A percentile compares a stretch with the other conserved stretches of the same genome.
phyloP scores from a whole-genome alignment of 306 rosid species.

The Hippophae tibetana region DNA sequence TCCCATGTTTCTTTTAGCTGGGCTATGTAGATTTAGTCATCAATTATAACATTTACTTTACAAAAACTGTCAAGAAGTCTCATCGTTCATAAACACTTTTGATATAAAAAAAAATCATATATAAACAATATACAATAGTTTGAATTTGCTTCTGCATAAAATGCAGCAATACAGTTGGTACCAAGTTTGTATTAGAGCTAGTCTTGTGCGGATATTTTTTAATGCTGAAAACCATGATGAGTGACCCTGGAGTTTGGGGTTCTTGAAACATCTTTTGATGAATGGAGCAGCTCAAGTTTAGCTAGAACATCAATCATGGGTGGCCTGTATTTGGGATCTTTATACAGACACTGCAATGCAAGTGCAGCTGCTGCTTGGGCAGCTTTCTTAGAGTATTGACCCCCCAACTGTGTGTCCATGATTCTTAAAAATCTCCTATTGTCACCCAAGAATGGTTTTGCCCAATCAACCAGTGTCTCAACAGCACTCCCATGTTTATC shows the following conservation, averaged over 20 bases:
- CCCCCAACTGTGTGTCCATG: slow-evolving; percentile 74
- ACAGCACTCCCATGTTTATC: slow-evolving; percentile 37
- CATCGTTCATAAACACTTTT: too few species aligned
- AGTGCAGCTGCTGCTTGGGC: slow-evolving; percentile 76
- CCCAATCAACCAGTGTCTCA: slow-evolving; percentile 85
- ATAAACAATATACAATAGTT: too few species aligned
- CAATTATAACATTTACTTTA: too few species aligned
- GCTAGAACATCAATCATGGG: slow-evolving; percentile 51
- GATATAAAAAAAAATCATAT: too few species aligned
- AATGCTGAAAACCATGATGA: slow-evolving; percentile 24
- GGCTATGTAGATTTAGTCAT: too few species aligned
- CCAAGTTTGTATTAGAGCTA: slow-evolving; percentile 13
- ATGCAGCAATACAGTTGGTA: slow-evolving; percentile 14
- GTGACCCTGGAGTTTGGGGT: slow-evolving; percentile 24
- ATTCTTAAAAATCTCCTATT: slow-evolving; percentile 56
- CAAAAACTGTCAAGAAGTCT: too few species aligned
- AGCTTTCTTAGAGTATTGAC: slow-evolving; percentile 77
- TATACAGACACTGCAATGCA: slow-evolving; percentile 50
- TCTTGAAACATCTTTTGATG: slow-evolving; percentile 33
- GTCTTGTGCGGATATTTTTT: slow-evolving; percentile 28
- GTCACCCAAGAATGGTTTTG: slow-evolving; percentile 56
- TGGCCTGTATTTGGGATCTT: slow-evolving; percentile 65
- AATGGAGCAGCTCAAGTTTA: slow-evolving; percentile 42
- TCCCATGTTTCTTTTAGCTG: too few species aligned
- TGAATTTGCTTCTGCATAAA: slow-evolving; percentile 1